phyloP scores from a whole-genome alignment of 2,329 filamentous ascomycete genomes.

The Polytolypa hystricis region DNA sequence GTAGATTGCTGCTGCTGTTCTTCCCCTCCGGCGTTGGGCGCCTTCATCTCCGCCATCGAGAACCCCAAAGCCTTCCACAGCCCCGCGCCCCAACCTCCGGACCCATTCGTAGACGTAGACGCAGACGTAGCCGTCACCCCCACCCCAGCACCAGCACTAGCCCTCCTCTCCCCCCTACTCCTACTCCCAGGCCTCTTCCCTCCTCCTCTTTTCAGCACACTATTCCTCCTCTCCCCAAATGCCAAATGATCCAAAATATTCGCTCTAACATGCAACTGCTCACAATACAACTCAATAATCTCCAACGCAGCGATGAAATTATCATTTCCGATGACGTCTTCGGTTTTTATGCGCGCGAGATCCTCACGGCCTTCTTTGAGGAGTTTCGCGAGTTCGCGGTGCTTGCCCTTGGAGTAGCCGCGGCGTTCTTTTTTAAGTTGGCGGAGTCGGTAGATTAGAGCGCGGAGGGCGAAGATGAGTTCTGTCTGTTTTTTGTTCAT shows the following conservation, averaged over 20 bases:
- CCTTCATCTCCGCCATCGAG: neutral
- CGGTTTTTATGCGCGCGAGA: slow-evolving; percentile 15
- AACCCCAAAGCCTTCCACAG: slow-evolving; percentile 12
- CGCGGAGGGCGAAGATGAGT: slow-evolving; percentile 14
- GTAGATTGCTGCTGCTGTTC: neutral
- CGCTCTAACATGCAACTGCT: slow-evolving; percentile 14
- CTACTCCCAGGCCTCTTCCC: neutral
- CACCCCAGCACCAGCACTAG: neutral
- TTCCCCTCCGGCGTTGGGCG: neutral
- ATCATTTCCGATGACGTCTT: slow-evolving; percentile 16
- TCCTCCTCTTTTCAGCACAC: neutral
- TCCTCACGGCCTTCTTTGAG: slow-evolving; percentile 14
- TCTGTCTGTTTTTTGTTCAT: slow-evolving; percentile 8
- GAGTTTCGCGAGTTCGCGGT: slow-evolving; percentile 15
- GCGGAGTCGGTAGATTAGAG: slow-evolving; percentile 14
- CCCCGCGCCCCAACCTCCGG: slow-evolving; percentile 9
- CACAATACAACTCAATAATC: slow-evolving; percentile 15
- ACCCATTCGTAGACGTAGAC: neutral
- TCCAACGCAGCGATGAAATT: slow-evolving; percentile 14
- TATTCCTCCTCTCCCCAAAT: slow-evolving; percentile 10
- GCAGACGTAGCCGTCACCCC: neutral
- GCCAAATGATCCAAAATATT: slow-evolving; percentile 17
- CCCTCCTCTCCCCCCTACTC: neutral
- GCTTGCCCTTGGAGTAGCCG: slow-evolving; percentile 14
- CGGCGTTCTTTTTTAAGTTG: slow-evolving; percentile 15